These are phyloP conservation scores for Debaryomyces singareniensis DNA, from an alignment of 1,139 yeast species.

Conservation along the genomic window DNA sequence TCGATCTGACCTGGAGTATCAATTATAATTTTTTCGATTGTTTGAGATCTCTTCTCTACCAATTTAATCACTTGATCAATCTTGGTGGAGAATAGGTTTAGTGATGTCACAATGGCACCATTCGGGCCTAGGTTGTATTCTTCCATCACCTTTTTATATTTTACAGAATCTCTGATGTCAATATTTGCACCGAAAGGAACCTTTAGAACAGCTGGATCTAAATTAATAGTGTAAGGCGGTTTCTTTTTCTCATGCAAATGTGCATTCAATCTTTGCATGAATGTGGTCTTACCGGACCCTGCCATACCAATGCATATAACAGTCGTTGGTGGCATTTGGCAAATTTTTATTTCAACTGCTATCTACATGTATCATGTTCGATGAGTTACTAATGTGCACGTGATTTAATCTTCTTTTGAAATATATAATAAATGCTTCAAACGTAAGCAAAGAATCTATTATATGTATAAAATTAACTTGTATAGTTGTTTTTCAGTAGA, in stretches of 20 bases:
- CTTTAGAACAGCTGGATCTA: conserved; percentile 93
- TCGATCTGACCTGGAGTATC: conserved; percentile 99
- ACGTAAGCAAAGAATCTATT: not conserved
- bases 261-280: conserved; percentile 90
- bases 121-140: conserved; percentile 90
- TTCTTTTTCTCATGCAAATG: conserved; percentile 70
- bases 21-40: conserved; percentile 65
- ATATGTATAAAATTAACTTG: not conserved
- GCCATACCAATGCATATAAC: conserved; percentile 94
- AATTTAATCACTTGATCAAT: conserved; percentile 89
- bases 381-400: conserved; percentile 1
- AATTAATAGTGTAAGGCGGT: conserved; percentile 83
- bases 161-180: conserved; percentile 93
- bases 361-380: not conserved
- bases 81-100: conserved; percentile 88
- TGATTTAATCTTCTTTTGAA: not conserved
- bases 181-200: conserved; percentile 93
- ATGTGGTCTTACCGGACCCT: conserved; percentile 96
- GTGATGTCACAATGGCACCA: conserved; percentile 95
- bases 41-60: conserved; percentile 72
- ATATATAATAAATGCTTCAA: not conserved
- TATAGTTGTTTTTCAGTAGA: conserved; percentile 1
- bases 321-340: conserved; percentile 62
- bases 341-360: not conserved
- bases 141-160: conserved; percentile 94